Base-by-base conservation (phyloP, 2,329 filamentous ascomycete species). In the Fusarium sororula region DNA sequence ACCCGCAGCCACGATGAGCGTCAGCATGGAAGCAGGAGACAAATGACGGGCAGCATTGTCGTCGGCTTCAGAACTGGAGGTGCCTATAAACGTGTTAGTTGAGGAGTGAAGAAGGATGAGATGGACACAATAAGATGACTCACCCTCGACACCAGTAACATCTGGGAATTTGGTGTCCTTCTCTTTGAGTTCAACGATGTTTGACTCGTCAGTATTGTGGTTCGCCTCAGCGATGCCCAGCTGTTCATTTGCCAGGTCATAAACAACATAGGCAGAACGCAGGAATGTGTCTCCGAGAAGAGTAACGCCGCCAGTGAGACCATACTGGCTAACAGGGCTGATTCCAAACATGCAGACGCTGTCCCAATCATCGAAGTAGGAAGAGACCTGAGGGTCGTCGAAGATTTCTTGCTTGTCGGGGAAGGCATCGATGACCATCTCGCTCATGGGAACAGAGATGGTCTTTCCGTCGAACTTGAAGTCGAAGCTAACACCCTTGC, bases 271-370 rank as follows among this genome's bases (percentile, higher is more conserved):
- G 28, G 87, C 87, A 17, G 87, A 88, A 38, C 89, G 85, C 72
- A 90, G 70, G 78, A 90, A 89, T 3, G 88, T 89, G 74, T 90
- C 89, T 17, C 89, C 89, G n/a, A 90, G 82, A n/a, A 90, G 79
- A 47, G 83, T 82, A 74, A 83, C 87, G 3, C 64, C 38, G 51
- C 17, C 63, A 20, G 69, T 51, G 38, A 80, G 68, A 57, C 78
- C 78, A 53, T 84, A 85, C 64, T 79, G 77, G 48, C 75, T 78
- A 24, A 82, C 78, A 61, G 80, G 84, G 75, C 86, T 84, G 64
- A 91, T 85, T 53, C 89, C 89, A 58, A 91, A 88, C 73, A 87
- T 84, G 78, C 90, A 91, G 11, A 83, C 78, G 41, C 82, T 69
- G 12, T 82, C 72, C 77, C 87, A 86, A 57, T 82, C 83, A 14